A percentile compares a stretch with the other conserved stretches of the same genome.
Conservation (phyloP, 306 rosid genomes). For the Glycine soja region DNA sequence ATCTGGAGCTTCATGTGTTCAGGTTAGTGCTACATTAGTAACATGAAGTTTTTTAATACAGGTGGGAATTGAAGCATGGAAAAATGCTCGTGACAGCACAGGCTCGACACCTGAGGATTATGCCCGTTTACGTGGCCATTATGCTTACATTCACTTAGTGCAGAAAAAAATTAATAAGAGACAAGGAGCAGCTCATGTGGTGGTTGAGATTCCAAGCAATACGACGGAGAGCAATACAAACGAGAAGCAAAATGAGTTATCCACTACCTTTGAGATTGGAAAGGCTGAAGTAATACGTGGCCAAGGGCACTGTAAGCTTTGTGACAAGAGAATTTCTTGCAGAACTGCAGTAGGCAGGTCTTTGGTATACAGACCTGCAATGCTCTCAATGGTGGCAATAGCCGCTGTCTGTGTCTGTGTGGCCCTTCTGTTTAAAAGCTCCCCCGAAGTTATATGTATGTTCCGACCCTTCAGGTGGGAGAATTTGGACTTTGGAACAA, state of each 20-base stretch:
- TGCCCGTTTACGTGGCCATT: constrained; percentile 80
- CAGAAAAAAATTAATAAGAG: constrained; percentile 79
- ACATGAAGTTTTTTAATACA: constrained; percentile 45
- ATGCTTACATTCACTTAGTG: constrained; percentile 73
- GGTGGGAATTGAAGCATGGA: constrained; percentile 98
- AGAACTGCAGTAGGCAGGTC: constrained; percentile 64
- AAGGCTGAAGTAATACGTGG: constrained; percentile 46
- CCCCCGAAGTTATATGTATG: constrained; percentile 82
- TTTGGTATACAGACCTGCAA: constrained; percentile 81
- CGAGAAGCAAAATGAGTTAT: constrained; percentile 55
- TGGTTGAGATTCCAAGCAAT: constrained; percentile 75
- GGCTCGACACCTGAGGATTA: constrained; percentile 94
- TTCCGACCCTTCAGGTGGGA: constrained; percentile 98
- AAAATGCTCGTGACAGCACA: constrained; percentile 76
- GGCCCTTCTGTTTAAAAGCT: constrained; percentile 91
- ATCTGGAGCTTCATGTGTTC: background rate
- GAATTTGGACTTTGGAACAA: constrained; percentile 75
- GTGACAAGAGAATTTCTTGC: constrained; percentile 61
- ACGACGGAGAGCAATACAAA: constrained; percentile 53
- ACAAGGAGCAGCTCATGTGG: constrained; percentile 73
- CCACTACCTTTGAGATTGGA: constrained; percentile 67
- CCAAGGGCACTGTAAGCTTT: constrained; percentile 63
- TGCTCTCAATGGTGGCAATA: constrained; percentile 91
- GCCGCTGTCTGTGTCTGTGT: constrained; percentile 97
- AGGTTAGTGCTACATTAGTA: constrained; percentile 15